Evolutionary conservation across 2,329 filamentous ascomycete species (phyloP).

Genomic region (Sordariomycetes sp.): DNA sequence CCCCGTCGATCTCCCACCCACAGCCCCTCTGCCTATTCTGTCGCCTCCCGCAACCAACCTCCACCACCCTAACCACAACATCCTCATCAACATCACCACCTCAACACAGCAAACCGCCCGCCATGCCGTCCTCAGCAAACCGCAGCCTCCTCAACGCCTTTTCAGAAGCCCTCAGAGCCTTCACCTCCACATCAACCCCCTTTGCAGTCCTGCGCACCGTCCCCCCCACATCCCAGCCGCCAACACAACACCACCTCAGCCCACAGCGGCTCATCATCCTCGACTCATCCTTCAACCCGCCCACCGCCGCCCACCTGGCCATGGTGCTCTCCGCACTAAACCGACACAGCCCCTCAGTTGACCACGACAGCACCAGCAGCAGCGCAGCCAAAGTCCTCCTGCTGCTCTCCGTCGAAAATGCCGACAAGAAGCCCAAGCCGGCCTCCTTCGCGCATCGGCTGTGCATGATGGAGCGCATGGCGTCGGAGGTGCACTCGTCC

Average conservation of each 20-base stretch:
- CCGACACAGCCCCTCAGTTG: no score
- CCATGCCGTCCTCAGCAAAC: slow-evolving; percentile 1
- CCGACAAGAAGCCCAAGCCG: slow-evolving; percentile 57
- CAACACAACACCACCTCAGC: slow-evolving; percentile 4
- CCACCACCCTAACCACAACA: no score
- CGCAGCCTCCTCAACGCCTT: neutral
- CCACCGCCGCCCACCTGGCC: slow-evolving; percentile 49
- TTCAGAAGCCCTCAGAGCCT: neutral
- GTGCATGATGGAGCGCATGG: slow-evolving; percentile 65
- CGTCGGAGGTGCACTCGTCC: slow-evolving; percentile 53
- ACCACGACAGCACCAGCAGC: slow-evolving; percentile 6
- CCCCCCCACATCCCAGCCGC: neutral
- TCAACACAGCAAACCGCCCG: no score
- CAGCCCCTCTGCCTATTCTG: no score
- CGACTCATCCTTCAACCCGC: slow-evolving; percentile 62
- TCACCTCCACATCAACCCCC: neutral
- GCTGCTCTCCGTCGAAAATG: slow-evolving; percentile 54
- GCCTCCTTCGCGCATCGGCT: slow-evolving; percentile 60
- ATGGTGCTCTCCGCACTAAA: slow-evolving; percentile 46
- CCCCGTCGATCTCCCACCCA: no score
- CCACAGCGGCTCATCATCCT: slow-evolving; percentile 40
- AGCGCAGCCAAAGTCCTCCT: slow-evolving; percentile 33
- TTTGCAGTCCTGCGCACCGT: neutral
- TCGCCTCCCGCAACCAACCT: no score
- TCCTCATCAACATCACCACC: neutral